Conservation (phyloP, 202 grass and related monocot genomes). For the Elaeis oleifera region DNA sequence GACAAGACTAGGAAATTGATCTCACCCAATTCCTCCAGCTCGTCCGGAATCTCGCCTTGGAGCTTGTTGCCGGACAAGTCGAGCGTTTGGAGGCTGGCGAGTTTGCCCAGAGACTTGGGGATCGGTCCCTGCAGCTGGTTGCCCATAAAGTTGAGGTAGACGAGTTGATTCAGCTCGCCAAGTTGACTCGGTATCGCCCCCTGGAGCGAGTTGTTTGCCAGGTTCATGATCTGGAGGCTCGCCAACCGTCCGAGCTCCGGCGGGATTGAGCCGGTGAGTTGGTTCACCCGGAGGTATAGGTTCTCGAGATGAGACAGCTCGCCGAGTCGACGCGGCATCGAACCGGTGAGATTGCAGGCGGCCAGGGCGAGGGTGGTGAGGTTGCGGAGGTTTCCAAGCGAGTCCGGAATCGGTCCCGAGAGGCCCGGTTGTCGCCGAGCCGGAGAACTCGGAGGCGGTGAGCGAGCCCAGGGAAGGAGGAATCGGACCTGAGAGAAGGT, state of each 20-base stretch:
- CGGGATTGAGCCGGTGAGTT: conserved; percentile 52
- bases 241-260: conserved; percentile 41
- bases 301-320: conserved; percentile 40
- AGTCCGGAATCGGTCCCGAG: conserved; percentile 44
- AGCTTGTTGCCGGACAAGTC: conserved; percentile 77
- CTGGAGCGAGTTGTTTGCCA: conserved; percentile 58
- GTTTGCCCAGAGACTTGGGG: conserved; percentile 37
- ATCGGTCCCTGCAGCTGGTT: conserved; percentile 55
- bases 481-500: conserved; percentile 49
- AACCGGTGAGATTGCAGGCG: conserved; percentile 72
- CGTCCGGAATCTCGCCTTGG: conserved; percentile 44
- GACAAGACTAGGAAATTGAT: conserved; percentile 63
- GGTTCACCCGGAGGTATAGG: conserved; percentile 56
- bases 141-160: conserved; percentile 88
- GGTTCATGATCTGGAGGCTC: conserved; percentile 54
- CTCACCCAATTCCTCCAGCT: conserved; percentile 41
- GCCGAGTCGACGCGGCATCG: conserved; percentile 38
- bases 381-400: conserved; percentile 43
- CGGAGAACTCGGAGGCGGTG: conserved; percentile 48
- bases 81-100: conserved; percentile 34
- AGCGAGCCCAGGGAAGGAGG: conserved; percentile 42
- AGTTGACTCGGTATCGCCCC: conserved; percentile 46
- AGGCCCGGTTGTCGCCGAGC: conserved; percentile 55
- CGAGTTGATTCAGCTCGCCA: conserved; percentile 43
- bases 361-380: conserved; percentile 61